phyloP scores from a whole-genome alignment of 2,329 filamentous ascomycete species.

The Tolypocladium amazonense region DNA sequence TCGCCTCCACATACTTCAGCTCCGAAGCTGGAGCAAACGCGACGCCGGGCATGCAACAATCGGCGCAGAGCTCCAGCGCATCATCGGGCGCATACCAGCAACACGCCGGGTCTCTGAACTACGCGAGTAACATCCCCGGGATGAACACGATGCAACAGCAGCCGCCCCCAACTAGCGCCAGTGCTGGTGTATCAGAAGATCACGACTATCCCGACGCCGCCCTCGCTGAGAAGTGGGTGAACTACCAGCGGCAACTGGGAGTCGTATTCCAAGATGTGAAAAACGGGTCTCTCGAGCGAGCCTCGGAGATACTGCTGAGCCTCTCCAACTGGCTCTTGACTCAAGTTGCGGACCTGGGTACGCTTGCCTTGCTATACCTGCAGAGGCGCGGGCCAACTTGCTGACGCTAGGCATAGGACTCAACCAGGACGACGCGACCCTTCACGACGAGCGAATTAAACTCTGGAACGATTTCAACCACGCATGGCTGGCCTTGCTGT shows the following conservation, averaged over 20 bases:
- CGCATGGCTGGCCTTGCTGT: constrained; percentile 75
- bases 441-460: constrained; percentile 66
- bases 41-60: constrained; percentile 40
- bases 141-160: constrained; percentile 33
- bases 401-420: constrained; percentile 49
- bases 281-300: constrained; percentile 36
- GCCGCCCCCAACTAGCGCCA: constrained; percentile 3
- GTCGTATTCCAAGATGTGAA: constrained; percentile 63
- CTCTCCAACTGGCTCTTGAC: constrained; percentile 47
- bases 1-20: constrained; percentile 61
- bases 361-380: constrained; percentile 11
- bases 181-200: constrained; percentile 33
- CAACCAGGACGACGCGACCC: constrained; percentile 67
- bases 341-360: constrained; percentile 45
- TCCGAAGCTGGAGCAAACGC: constrained; percentile 33
- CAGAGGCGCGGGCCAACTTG: not conserved
- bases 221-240: constrained; percentile 58
- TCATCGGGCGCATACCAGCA: constrained; percentile 56
- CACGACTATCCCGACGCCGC: constrained; percentile 48
- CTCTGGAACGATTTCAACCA: constrained; percentile 94
- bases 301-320: constrained; percentile 39
- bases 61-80: constrained; percentile 34
- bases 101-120: constrained; percentile 47
- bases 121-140: constrained; percentile 34
- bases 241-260: constrained; percentile 51